Percentiles rank a stretch among this genome's conserved stretches.
These are phyloP conservation scores for Heterobasidion irregulare DNA, from an alignment of 1,284 basidiomycete species.

Conservation along the genomic window DNA sequence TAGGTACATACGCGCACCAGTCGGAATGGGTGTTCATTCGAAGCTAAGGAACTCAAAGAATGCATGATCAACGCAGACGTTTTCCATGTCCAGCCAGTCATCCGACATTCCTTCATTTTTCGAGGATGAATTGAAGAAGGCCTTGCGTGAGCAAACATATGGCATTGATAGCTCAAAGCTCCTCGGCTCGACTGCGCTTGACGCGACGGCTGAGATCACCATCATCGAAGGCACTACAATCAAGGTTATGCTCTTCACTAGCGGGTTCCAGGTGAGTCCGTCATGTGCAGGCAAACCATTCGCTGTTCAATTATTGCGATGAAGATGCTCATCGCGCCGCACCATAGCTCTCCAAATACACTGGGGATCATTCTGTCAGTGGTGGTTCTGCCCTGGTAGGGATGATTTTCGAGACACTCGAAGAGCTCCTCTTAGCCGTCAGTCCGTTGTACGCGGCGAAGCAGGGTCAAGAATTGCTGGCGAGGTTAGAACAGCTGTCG, in stretches of 20 bases:
- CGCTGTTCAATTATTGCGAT: not conserved
- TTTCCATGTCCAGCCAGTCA: not conserved
- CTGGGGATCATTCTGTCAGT: not conserved
- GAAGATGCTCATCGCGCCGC: no score
- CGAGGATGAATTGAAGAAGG: conserved; percentile 8
- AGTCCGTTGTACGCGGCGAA: conserved; percentile 8
- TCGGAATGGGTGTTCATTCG: no score
- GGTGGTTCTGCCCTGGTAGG: not conserved
- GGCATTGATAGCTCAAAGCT: conserved; percentile 5
- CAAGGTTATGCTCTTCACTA: conserved; percentile 7
- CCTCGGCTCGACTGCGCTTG: not conserved
- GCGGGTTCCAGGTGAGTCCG: conserved; percentile 10
- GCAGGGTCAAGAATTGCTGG: conserved; percentile 5
- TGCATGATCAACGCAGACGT: no score
- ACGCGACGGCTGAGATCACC: conserved; percentile 8
- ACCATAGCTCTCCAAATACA: not conserved
- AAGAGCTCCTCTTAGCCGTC: conserved; percentile 8
- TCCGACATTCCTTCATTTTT: conserved; percentile 7
- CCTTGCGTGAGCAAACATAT: conserved; percentile 10
- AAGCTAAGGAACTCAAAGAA: no score
- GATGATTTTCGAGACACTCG: conserved; percentile 11
- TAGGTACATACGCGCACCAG: no score
- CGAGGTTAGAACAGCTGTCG: conserved; percentile 2
- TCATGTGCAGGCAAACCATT: not conserved
- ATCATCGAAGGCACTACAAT: conserved; percentile 8